Percentiles rank a stretch among this genome's conserved stretches.
Evolutionary conservation across 1,284 basidiomycete species (phyloP).

Genomic region (Trametes hirsuta): DNA sequence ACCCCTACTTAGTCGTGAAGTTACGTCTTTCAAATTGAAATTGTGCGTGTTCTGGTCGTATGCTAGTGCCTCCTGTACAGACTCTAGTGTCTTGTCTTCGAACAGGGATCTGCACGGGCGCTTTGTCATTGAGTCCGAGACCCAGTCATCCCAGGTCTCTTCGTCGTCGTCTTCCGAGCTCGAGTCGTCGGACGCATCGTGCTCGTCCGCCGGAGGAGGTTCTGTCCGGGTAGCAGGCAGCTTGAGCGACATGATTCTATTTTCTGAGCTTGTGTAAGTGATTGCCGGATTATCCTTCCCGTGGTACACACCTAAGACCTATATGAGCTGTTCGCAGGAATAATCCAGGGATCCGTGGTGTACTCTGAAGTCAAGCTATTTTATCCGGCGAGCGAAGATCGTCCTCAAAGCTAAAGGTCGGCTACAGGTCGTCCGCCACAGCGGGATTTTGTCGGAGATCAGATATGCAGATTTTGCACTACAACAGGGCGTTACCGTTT

Average conservation of each 20-base stretch:
- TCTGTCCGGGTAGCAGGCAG: conserved; percentile 13
- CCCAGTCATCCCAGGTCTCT: conserved; percentile 78
- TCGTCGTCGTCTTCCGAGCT: conserved; percentile 50
- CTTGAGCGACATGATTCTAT: conserved; percentile 17
- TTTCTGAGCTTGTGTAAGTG: too few relatives aligned
- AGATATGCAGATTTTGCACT: background rate
- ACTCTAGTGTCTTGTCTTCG: conserved; percentile 65
- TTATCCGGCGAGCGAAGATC: background rate
- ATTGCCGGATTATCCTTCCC: background rate
- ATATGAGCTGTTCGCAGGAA: background rate
- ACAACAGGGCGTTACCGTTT: too few relatives aligned
- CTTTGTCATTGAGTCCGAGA: conserved; percentile 62
- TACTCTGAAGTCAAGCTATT: background rate
- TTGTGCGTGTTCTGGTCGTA: conserved; percentile 68
- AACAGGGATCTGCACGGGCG: conserved; percentile 81
- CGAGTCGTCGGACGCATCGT: conserved; percentile 3
- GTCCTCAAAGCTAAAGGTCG: background rate
- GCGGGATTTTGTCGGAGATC: conserved; percentile 6
- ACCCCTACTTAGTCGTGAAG: conserved; percentile 54
- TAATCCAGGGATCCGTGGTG: background rate
- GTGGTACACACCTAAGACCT: background rate
- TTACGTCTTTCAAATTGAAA: conserved; percentile 63
- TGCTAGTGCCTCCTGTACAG: conserved; percentile 61
- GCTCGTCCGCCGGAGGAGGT: conserved; percentile 4
- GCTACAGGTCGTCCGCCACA: background rate